A percentile compares a stretch with the other conserved stretches of the same genome.
Conservation (phyloP, 2,329 filamentous ascomycete genomes). For the Pseudohalonectria lignicola region DNA sequence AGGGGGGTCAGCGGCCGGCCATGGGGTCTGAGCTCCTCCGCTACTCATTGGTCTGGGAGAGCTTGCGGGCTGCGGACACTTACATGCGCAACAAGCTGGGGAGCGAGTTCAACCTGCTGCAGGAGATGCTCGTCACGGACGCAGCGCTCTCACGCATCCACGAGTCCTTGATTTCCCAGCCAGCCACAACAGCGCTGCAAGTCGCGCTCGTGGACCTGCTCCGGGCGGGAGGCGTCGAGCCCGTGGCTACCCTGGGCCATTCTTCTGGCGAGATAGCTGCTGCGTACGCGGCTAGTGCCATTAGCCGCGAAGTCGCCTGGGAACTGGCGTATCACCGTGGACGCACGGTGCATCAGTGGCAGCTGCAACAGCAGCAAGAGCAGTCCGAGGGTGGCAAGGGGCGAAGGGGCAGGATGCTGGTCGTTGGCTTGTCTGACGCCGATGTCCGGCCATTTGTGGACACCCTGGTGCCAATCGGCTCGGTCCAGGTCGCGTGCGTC, state of each 20-base stretch:
- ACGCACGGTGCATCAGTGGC: conserved; percentile 14
- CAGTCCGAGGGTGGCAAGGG: neutral
- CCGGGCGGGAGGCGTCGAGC: conserved; percentile 12
- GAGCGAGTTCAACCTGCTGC: conserved; percentile 14
- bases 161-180: conserved; percentile 16
- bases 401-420: conserved; percentile 32
- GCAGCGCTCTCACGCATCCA: conserved; percentile 11
- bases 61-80: conserved; percentile 14
- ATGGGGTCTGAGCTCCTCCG: conserved; percentile 24
- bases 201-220: conserved; percentile 22
- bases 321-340: conserved; percentile 21
- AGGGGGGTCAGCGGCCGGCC: conserved; percentile 23
- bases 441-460: conserved; percentile 18
- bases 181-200: conserved; percentile 20
- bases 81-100: conserved; percentile 13
- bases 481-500: conserved; percentile 17
- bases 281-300: conserved; percentile 18
- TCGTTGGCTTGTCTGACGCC: conserved; percentile 24
- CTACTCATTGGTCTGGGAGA: conserved; percentile 14
- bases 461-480: conserved; percentile 8
- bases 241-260: conserved; percentile 19
- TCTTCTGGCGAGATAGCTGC: conserved; percentile 26
- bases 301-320: conserved; percentile 16
- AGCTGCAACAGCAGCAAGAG: too few species aligned
- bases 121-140: conserved; percentile 6